phyloP scores from a whole-genome alignment of 352 stramenopile species.

The Globisporangium splendens region DNA sequence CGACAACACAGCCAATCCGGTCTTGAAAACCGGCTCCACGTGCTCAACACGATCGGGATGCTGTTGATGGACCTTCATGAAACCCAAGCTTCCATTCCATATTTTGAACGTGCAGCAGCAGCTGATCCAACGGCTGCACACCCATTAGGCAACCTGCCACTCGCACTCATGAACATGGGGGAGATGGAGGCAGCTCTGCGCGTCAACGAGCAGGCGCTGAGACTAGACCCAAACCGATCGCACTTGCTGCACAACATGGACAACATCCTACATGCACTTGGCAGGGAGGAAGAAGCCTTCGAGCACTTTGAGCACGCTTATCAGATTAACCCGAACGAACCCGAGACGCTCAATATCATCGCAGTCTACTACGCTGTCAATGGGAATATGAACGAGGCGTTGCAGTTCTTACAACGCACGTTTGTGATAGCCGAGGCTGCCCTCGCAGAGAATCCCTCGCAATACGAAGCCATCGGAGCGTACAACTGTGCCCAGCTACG shows the following conservation, averaged over 20 bases:
- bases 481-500: slow-evolving; percentile 16
- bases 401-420: slow-evolving; percentile 6
- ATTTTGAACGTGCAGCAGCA: slow-evolving; percentile 13
- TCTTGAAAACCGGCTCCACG: slow-evolving; percentile 6
- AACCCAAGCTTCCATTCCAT: slow-evolving; percentile 2
- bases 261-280: slow-evolving; percentile 10
- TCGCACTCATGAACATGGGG: slow-evolving; percentile 11
- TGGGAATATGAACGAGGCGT: slow-evolving; percentile 11
- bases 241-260: slow-evolving; percentile 28
- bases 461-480: background rate
- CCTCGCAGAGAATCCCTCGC: background rate
- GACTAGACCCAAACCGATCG: slow-evolving; percentile 13
- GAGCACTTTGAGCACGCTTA: slow-evolving; percentile 15
- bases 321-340: background rate
- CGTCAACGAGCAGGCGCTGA: slow-evolving; percentile 13
- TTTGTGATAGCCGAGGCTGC: background rate
- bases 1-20: background rate
- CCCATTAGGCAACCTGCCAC: slow-evolving; percentile 21
- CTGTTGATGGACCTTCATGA: slow-evolving; percentile 12
- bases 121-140: slow-evolving; percentile 10
- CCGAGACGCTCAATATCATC: slow-evolving; percentile 5
- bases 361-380: slow-evolving; percentile 12
- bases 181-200: slow-evolving; percentile 11
- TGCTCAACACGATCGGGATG: slow-evolving; percentile 27
- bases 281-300: slow-evolving; percentile 6